These are phyloP conservation scores for Eustoma russellianum DNA, from an alignment of 257 asterid species.

Conservation along the genomic window DNA sequence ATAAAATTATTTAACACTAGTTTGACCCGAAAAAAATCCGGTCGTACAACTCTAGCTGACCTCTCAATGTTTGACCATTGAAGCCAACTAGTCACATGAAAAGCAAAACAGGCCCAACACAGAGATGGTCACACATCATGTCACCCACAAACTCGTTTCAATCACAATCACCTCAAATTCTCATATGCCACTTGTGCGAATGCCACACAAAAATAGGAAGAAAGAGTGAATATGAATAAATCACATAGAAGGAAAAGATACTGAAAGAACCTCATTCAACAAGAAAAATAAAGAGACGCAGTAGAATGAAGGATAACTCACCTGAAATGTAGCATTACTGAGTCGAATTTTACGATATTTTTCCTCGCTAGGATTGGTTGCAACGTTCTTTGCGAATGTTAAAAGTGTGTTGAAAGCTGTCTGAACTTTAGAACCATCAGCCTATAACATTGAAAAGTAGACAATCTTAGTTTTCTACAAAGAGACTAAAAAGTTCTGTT, in stretches of 20 bases:
- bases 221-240: too few relatives aligned
- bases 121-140: too few relatives aligned
- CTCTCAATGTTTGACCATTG: too few relatives aligned
- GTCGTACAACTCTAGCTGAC: too few relatives aligned
- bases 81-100: too few relatives aligned
- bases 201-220: too few relatives aligned
- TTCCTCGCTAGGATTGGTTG: conserved; percentile 85
- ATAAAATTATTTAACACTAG: too few relatives aligned
- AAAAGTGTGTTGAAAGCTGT: conserved; percentile 85
- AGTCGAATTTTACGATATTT: conserved; percentile 89
- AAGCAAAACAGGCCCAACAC: too few relatives aligned
- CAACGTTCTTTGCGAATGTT: conserved; percentile 81
- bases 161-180: too few relatives aligned
- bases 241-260: neutral
- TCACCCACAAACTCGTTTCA: too few relatives aligned
- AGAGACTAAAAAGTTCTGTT: neutral
- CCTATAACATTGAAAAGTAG: conserved; percentile 36
- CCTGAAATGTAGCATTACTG: conserved; percentile 83
- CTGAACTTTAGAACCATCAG: conserved; percentile 84
- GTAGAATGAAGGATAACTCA: conserved; percentile 9
- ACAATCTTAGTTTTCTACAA: neutral
- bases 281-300: neutral
- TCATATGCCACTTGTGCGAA: too few relatives aligned
- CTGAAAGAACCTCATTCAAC: neutral
- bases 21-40: too few relatives aligned